Evolutionary conservation across 2,329 filamentous ascomycete species (phyloP).

Genomic region (Atkinsonella hypoxylon): DNA sequence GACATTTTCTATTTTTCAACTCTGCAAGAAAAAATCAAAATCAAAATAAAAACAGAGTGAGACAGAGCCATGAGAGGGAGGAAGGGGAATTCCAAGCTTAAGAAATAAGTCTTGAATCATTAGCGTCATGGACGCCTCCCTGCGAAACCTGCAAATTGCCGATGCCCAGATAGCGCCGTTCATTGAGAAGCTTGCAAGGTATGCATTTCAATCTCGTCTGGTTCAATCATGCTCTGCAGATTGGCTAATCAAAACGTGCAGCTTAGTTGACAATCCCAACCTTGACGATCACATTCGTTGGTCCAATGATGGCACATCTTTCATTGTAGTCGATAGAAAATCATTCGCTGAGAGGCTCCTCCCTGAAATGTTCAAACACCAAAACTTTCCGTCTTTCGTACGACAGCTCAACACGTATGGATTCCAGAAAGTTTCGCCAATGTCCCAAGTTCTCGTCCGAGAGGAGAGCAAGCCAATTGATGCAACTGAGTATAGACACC

Average conservation of each 20-base stretch:
- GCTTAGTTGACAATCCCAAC: not conserved
- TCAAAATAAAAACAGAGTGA: too few species aligned
- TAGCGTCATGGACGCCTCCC: constrained; percentile 17
- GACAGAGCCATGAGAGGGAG: too few species aligned
- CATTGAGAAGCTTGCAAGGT: not conserved
- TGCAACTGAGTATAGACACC: not conserved
- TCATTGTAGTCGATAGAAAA: not conserved
- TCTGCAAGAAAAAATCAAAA: too few species aligned
- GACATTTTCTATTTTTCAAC: too few species aligned
- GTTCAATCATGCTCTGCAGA: too few species aligned
- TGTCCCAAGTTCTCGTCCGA: not conserved
- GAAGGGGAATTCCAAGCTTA: too few species aligned
- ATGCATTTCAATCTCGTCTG: not conserved
- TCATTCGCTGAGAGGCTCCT: not conserved
- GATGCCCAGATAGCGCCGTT: not conserved
- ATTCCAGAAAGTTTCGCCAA: not conserved
- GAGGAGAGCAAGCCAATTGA: not conserved
- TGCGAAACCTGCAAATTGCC: not conserved
- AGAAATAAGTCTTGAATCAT: too few species aligned
- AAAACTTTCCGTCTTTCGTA: not conserved
- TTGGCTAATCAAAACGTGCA: not conserved
- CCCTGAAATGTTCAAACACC: not conserved
- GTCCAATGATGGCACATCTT: not conserved
- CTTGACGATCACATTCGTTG: not conserved
- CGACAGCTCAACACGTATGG: not conserved